Base-by-base conservation (phyloP, 345 rosid species). In the Fremontodendron californicum region DNA sequence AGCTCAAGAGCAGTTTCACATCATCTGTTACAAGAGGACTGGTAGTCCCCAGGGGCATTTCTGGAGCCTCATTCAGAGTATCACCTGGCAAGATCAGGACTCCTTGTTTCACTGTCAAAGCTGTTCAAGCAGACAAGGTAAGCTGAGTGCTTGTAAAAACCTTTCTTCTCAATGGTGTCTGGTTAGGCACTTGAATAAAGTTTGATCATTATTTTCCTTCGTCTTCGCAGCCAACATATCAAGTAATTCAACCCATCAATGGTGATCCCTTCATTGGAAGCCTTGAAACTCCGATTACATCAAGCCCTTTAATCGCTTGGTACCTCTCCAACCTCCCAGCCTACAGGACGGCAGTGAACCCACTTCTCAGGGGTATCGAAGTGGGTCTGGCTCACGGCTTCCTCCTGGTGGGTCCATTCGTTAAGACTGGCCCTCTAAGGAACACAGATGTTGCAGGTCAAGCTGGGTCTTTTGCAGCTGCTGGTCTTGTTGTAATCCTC, bases 181-280 rank as follows among this genome's bases (percentile, higher is more conserved):
- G 57, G 7, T 48, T 18, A n/a, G 11, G 27, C 25, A 52, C n/a
- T 25, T 52, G 58, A 52, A n/a, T 16, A n/a, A 1, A 19, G 25
- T 52, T 52, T 6, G 10, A 6, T 46, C 40, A 60, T 62, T 21
- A 19, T 1, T 9, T 33, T 40, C 9, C 35, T 0, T 29, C 10
- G 3, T 40, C n/a, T 80, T 42, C 78, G 80, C 91, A 92, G 98
- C 92, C 94, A 82, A 96, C 92, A 16, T 96, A 82, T 84, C 97
- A 96, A 87, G 99, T 96, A 75, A 4, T 96, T 62, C 93, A 96
- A 84, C 99, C 99, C 66, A 92, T 96, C 85, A 93, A 96, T 48
- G 98, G 97, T 4, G 99, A 96, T 75, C 99, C 99, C 1, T 96
- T 93, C 90, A 93, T 93, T 29, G 99, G 98, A 78, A 96, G 97